Conservation (phyloP, 805 yeast genomes). For the Ogataea zsoltii region DNA sequence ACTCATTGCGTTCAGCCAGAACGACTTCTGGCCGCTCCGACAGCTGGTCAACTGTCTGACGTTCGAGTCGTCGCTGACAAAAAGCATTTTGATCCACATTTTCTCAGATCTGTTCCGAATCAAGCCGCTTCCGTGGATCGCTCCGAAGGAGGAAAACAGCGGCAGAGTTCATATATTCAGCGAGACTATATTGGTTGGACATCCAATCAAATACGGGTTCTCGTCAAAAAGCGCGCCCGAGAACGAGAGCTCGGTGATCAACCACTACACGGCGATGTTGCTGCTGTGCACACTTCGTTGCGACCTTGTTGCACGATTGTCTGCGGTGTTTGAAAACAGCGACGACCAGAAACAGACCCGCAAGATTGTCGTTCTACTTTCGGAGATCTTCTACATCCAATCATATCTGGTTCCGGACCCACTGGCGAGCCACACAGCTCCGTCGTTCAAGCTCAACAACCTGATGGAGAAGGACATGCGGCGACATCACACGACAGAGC, state of each 20-base stretch:
- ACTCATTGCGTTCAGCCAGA: conserved; percentile 58
- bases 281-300: conserved; percentile 55
- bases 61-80: conserved; percentile 54
- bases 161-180: conserved; percentile 22
- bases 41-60: conserved; percentile 62
- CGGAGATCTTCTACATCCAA: conserved; percentile 60
- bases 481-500: conserved; percentile 22
- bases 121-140: conserved; percentile 54
- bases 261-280: conserved; percentile 68
- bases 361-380: conserved; percentile 64
- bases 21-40: conserved; percentile 54
- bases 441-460: conserved; percentile 30
- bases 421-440: conserved; percentile 29
- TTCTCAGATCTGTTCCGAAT: conserved; percentile 68
- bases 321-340: conserved; percentile 37
- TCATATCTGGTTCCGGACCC: conserved; percentile 55
- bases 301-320: conserved; percentile 51
- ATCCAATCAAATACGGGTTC: conserved; percentile 12
- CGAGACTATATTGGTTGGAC: conserved; percentile 21
- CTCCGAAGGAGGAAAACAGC: conserved; percentile 14
- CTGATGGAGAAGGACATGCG: conserved; percentile 31
- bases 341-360: conserved; percentile 46
- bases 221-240: conserved; percentile 33
- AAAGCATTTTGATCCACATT: conserved; percentile 68
- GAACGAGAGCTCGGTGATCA: conserved; percentile 45